Percentiles rank a stretch among this genome's conserved stretches.
Evolutionary conservation across 495 filamentous ascomycete genomes (phyloP).

Genomic region (Pseudotulostoma volvatum): DNA sequence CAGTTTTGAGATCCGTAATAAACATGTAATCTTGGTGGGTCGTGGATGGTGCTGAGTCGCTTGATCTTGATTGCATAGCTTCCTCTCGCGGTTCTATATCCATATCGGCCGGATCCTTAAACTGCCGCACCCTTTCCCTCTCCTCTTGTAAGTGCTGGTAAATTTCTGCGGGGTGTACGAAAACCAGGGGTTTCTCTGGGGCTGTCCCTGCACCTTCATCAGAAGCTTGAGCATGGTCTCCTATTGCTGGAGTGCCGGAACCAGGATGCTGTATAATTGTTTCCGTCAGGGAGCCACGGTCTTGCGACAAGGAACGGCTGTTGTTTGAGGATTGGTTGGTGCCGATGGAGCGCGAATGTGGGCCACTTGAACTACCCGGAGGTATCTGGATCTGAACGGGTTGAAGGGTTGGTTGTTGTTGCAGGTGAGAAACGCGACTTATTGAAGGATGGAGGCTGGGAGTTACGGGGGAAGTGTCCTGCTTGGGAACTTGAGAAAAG

Average conservation of each 20-base stretch:
- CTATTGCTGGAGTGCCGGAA: too few species aligned
- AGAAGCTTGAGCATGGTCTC: too few species aligned
- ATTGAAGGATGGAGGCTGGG: background rate
- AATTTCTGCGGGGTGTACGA: constrained; percentile 64
- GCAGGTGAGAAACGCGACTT: constrained; percentile 2
- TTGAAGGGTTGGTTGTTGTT: constrained; percentile 1
- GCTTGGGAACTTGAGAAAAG: constrained; percentile 9
- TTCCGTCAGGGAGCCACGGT: background rate
- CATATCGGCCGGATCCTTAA: constrained; percentile 28
- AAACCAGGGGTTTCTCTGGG: constrained; percentile 33
- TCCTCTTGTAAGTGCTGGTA: constrained; percentile 61
- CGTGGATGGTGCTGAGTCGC: background rate
- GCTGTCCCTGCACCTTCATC: background rate
- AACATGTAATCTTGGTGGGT: background rate
- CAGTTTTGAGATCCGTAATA: background rate
- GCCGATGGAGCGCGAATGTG: background rate
- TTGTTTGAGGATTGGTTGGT: background rate
- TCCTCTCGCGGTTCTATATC: constrained; percentile 24
- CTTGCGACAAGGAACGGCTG: background rate
- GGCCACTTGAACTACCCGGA: background rate
- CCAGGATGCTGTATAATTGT: background rate
- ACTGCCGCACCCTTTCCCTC: constrained; percentile 35
- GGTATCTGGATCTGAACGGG: constrained; percentile 1
- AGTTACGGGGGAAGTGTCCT: background rate
- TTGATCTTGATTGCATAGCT: constrained; percentile 4